Conservation (phyloP, 345 rosid genomes). For the Aquilaria malaccensis region DNA sequence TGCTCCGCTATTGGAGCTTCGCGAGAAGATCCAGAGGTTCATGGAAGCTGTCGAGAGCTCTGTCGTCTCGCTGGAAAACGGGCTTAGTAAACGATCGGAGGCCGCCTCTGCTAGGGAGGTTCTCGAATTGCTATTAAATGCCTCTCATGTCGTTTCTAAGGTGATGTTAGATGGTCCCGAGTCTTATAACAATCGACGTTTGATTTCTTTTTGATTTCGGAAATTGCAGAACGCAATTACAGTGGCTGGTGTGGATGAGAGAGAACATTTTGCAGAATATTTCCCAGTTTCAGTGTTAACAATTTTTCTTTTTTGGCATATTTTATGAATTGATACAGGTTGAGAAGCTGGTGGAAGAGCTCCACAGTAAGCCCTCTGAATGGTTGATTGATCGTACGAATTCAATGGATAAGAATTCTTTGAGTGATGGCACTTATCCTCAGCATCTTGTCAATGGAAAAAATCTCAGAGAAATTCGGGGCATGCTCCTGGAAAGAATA, state of each 20-base stretch:
- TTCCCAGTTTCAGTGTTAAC: neutral
- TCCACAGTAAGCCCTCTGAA: constrained; percentile 74
- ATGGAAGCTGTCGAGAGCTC: constrained; percentile 65
- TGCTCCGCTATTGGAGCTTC: constrained; percentile 79
- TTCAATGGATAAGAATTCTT: constrained; percentile 32
- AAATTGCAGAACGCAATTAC: too few species aligned
- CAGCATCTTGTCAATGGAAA: constrained; percentile 60
- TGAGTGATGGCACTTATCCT: constrained; percentile 32
- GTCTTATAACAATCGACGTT: too few species aligned
- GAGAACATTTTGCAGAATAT: neutral
- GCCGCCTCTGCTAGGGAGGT: constrained; percentile 89
- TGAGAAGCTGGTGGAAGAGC: constrained; percentile 91
- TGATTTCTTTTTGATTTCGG: too few species aligned
- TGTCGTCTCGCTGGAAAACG: constrained; percentile 59
- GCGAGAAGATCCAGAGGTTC: constrained; percentile 83
- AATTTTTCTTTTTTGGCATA: neutral
- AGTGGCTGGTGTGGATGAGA: too few species aligned
- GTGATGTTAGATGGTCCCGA: constrained; percentile 15
- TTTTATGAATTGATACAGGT: constrained; percentile 38
- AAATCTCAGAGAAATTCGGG: constrained; percentile 81
- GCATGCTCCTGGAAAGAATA: constrained; percentile 96
- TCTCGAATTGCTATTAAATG: constrained; percentile 76
- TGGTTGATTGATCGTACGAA: constrained; percentile 64
- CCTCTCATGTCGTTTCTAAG: constrained; percentile 96
- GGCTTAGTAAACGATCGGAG: constrained; percentile 89